A percentile compares a stretch with the other conserved stretches of the same genome.
These are phyloP conservation scores for Tolypocladium nubicola DNA, from an alignment of 2,329 filamentous ascomycete genomes.

Conservation along the genomic window DNA sequence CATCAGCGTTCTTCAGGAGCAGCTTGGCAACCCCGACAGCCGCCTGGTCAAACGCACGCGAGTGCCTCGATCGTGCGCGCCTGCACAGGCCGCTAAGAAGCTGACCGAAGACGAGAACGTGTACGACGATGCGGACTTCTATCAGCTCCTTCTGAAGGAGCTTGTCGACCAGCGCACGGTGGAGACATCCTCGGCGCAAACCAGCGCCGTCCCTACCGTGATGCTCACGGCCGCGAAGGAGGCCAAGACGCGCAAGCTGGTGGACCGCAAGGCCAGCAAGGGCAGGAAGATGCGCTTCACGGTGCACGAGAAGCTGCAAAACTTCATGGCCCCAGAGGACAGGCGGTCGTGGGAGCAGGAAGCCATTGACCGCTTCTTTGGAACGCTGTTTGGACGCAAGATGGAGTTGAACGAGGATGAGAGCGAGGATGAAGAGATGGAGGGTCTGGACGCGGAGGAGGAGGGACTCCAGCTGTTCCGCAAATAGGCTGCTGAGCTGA, in stretches of 20 bases:
- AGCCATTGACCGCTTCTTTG: constrained; percentile 69
- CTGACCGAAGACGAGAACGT: constrained; percentile 50
- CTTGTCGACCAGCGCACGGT: constrained; percentile 80
- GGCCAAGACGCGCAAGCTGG: constrained; percentile 68
- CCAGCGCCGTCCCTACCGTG: constrained; percentile 38
- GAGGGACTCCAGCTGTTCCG: constrained; percentile 43
- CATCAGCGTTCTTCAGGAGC: constrained; percentile 56
- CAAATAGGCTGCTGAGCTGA: constrained; percentile 14
- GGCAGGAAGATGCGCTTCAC: constrained; percentile 89
- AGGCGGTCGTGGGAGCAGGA: constrained; percentile 67
- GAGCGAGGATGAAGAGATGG: constrained; percentile 38
- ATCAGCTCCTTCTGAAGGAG: constrained; percentile 85
- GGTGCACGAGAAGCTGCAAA: constrained; percentile 93
- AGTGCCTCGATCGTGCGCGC: constrained; percentile 67
- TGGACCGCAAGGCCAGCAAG: constrained; percentile 92
- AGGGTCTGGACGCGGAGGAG: constrained; percentile 42
- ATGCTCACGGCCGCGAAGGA: constrained; percentile 62
- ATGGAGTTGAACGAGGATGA: constrained; percentile 52
- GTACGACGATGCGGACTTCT: constrained; percentile 93
- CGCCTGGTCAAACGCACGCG: constrained; percentile 59
- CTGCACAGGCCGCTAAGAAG: constrained; percentile 51
- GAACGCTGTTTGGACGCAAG: constrained; percentile 62
- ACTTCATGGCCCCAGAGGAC: constrained; percentile 94
- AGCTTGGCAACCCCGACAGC: constrained; percentile 51
- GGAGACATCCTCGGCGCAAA: constrained; percentile 44